These are phyloP conservation scores for Ceratorhiza oryzae-sativae DNA, from an alignment of 1,284 basidiomycete species.

Conservation along the genomic window DNA sequence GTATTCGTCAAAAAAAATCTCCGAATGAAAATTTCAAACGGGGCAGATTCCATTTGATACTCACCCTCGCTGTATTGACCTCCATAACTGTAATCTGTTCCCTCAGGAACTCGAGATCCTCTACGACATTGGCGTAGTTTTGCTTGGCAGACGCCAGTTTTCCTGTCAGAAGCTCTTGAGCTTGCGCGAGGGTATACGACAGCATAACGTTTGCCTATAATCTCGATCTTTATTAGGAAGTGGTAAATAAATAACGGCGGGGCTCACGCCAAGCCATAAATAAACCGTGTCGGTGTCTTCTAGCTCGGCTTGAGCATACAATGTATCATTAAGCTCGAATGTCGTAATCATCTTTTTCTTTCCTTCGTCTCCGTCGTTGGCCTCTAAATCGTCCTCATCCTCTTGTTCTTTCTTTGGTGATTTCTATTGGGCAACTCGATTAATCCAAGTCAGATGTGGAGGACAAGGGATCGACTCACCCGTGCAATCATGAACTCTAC, in stretches of 20 bases:
- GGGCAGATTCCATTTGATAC: not conserved
- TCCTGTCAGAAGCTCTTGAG: constrained; percentile 74
- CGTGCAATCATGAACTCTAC: constrained; percentile 82
- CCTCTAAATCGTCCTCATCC: constrained; percentile 57
- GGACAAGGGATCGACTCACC: constrained; percentile 58
- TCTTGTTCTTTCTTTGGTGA: constrained; percentile 51
- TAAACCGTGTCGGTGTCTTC: constrained; percentile 87
- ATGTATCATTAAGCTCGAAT: constrained; percentile 95
- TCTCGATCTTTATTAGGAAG: not conserved
- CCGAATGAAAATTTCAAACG: not conserved
- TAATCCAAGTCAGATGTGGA: not conserved
- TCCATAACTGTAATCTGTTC: constrained; percentile 99
- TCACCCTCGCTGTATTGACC: constrained; percentile 92
- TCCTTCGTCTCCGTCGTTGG: constrained; percentile 53
- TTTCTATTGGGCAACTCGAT: constrained; percentile 4
- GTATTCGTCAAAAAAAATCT: not conserved
- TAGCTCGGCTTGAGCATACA: constrained; percentile 90
- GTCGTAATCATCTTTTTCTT: constrained; percentile 77
- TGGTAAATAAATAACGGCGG: constrained; percentile 44
- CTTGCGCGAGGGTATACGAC: constrained; percentile 87
- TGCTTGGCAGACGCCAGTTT: constrained; percentile 83
- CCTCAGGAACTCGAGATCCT: constrained; percentile 92
- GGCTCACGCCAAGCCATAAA: constrained; percentile 92
- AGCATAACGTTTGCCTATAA: constrained; percentile 96
- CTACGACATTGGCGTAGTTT: constrained; percentile 72